Evolutionary conservation across 345 rosid species (phyloP), one percentile per base, ranked within the genome.

Genomic region (Hypericum perforatum): DNA sequence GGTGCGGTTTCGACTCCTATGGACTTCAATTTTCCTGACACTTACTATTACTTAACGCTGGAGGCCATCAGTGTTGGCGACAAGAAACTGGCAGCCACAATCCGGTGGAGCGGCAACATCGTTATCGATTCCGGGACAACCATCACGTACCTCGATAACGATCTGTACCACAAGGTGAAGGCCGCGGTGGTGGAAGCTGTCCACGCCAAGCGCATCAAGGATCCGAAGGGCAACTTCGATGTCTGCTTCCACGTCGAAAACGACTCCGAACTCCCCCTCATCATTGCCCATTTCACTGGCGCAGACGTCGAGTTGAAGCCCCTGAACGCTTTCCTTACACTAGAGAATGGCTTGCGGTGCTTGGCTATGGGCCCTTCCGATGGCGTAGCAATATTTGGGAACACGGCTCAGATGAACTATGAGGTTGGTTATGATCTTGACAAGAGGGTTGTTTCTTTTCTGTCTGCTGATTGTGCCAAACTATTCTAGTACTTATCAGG

Each of bases 41-140:
- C 85, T 5, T 78, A 57, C 62, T 87, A 78, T 39, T 72, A 45
- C 59, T 29, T 88, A 0, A 80, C 81, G 0, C 64, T 82, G 0
- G 81, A 82, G 57, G 89, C 82, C 6, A 62, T 80, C n/a, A 75
- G 84, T 15, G 72, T 87, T 9, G 82, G 87, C 5, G 63, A 60
- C 11, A 62, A 56, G 38, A 78, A 62, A 59, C 39, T 76, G 37
- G 55, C 71, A 0, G 78, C 74, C 45, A 49, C 43, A 6, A 40
- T 39, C 16, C 59, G 45, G 41, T 16, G 14, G 7, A 44, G 41
- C 7, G 49, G 36, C 0, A 39, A 69, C 75, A 79, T 82, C 5
- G 59, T 82, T 9, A 62, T 83, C 14, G 89, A 83, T 42, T 77
- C 89, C 0, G 89, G 89, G 0, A 83, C 89, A 2, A 75, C 84